These are phyloP conservation scores for Nitzschia sp. DNA, from an alignment of 108 stramenopile genomes.

Conservation along the genomic window DNA sequence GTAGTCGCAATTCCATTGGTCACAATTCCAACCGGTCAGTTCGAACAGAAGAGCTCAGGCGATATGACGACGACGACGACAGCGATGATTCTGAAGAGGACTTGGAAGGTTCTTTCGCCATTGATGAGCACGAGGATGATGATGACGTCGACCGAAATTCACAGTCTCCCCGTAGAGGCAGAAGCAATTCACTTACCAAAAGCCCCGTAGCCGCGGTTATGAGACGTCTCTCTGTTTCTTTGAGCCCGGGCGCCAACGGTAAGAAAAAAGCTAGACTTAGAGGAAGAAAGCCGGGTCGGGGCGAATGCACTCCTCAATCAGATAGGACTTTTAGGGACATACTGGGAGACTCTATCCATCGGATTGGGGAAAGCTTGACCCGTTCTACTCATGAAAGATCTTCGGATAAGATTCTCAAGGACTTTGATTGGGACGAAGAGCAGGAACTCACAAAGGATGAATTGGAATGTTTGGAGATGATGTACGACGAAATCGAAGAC, in stretches of 20 bases:
- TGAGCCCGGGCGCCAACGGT: background rate
- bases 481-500: slow-evolving; percentile 16
- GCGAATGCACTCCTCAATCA: background rate
- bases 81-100: background rate
- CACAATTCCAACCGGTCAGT: too few species aligned
- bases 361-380: background rate
- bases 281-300: background rate
- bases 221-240: background rate
- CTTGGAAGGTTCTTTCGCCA: background rate
- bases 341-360: background rate
- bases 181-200: background rate
- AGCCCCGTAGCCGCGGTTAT: background rate
- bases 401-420: background rate
- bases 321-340: background rate
- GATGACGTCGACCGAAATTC: background rate
- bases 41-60: too few species aligned
- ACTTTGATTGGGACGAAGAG: slow-evolving; percentile 13
- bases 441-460: slow-evolving; percentile 2
- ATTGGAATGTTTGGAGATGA: slow-evolving; percentile 10
- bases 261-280: background rate
- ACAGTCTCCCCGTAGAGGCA: background rate
- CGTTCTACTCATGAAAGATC: background rate
- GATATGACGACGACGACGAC: too few species aligned
- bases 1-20: too few species aligned
- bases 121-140: background rate